Conservation (phyloP, 1,284 basidiomycete genomes). For the Rhodotorula sp. region DNA sequence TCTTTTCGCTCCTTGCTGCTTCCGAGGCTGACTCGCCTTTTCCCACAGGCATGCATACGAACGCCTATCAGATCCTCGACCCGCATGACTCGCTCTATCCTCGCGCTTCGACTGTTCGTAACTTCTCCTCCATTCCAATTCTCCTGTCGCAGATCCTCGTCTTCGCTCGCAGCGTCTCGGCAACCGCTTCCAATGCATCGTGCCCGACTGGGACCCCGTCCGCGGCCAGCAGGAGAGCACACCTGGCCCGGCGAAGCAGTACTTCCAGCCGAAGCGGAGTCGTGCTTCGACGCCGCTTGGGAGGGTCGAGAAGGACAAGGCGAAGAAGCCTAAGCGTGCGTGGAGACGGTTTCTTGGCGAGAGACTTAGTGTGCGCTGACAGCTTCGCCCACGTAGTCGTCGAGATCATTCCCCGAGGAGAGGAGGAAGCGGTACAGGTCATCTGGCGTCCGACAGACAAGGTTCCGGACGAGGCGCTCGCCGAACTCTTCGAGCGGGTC, state of each 20-base stretch:
- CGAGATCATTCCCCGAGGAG: constrained; percentile 23
- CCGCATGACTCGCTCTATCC: constrained; percentile 45
- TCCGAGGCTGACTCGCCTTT: background rate
- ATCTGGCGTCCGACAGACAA: constrained; percentile 17
- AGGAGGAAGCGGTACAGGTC: constrained; percentile 18
- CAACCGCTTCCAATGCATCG: constrained; percentile 38
- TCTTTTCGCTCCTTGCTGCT: background rate
- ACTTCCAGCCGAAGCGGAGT: constrained; percentile 32
- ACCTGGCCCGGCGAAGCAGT: constrained; percentile 1
- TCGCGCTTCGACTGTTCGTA: constrained; percentile 38
- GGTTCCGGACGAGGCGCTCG: constrained; percentile 15
- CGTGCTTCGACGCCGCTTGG: constrained; percentile 19
- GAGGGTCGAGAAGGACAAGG: constrained; percentile 6
- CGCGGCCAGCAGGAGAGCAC: background rate
- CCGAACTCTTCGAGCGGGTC: constrained; percentile 21
- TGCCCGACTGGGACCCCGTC: constrained; percentile 35
- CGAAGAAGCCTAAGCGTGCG: constrained; percentile 12
- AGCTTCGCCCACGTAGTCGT: background rate
- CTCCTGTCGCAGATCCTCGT: background rate
- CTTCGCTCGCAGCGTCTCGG: constrained; percentile 37
- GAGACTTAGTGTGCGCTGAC: background rate
- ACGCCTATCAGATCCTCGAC: constrained; percentile 38
- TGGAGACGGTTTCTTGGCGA: background rate
- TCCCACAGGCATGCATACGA: constrained; percentile 36
- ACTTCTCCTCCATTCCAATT: background rate